Conservation (phyloP, 2,329 filamentous ascomycete species). For the Penicillium sp. region DNA sequence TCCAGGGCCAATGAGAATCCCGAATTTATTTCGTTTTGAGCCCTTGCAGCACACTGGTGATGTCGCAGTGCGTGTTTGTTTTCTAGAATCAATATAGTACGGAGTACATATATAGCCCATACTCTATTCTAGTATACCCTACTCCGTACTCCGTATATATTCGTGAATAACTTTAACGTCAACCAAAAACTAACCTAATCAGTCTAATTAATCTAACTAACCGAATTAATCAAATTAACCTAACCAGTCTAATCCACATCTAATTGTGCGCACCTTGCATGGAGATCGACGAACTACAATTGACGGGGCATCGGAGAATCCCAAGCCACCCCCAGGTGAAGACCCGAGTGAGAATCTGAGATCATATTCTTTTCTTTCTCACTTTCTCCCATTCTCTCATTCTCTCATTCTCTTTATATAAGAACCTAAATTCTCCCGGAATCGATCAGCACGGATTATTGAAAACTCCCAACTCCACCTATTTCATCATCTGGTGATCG, state of each 20-base stretch:
- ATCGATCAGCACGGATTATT: neutral
- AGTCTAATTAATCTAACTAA: neutral
- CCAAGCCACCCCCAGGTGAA: constrained; percentile 1
- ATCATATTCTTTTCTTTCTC: neutral
- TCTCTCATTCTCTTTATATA: neutral
- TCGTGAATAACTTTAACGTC: no score
- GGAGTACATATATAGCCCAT: neutral
- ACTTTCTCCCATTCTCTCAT: no score
- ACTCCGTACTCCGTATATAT: no score
- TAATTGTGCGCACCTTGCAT: constrained; percentile 12
- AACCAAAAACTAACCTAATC: neutral
- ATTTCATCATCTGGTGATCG: constrained; percentile 14
- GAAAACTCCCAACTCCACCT: constrained; percentile 3
- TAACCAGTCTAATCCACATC: no score
- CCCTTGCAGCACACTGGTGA: neutral
- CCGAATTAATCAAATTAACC: no score
- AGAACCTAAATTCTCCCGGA: neutral
- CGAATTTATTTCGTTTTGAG: neutral
- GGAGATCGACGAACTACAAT: constrained; percentile 12
- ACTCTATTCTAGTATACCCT: no score
- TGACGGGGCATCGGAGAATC: constrained; percentile 1
- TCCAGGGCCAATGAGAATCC: neutral
- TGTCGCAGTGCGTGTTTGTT: neutral
- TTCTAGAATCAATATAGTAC: neutral
- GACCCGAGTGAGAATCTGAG: constrained; percentile 4